Evolutionary conservation across 805 yeast genomes (phyloP).

Genomic region (Yarrowia sp.): DNA sequence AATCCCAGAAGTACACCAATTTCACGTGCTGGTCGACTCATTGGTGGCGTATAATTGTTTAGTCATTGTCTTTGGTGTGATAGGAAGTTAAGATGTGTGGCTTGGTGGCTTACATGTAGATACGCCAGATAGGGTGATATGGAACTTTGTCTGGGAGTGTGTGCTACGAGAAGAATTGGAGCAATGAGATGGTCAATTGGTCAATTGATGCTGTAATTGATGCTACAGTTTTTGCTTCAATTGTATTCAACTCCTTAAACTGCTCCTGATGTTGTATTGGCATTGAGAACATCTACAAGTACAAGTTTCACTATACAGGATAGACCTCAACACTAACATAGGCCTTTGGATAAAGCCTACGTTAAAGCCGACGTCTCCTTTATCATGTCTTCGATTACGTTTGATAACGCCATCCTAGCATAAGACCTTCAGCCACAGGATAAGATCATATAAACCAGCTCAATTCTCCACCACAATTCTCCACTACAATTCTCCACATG

Average conservation of each 20-base stretch:
- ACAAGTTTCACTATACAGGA: no score
- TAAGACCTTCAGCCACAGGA: background rate
- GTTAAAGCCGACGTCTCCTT: background rate
- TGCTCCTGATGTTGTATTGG: no score
- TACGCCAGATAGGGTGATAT: background rate
- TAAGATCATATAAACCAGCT: background rate
- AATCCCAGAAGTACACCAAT: background rate
- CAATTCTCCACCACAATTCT: background rate
- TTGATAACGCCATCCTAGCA: background rate
- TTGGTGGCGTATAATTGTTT: background rate
- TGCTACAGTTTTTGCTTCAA: no score
- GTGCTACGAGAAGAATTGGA: no score
- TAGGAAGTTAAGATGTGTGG: background rate
- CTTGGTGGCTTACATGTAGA: constrained; percentile 4
- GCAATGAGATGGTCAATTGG: no score
- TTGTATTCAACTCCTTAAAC: no score
- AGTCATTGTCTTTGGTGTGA: no score
- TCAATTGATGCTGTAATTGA: no score
- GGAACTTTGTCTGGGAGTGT: background rate
- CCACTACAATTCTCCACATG: background rate
- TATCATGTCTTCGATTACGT: no score
- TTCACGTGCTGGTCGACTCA: no score
- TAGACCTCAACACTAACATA: no score
- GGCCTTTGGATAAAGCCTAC: background rate
- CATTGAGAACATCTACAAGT: no score